These are phyloP conservation scores for Mrakia frigida DNA, from an alignment of 768 basidiomycete genomes.

Conservation along the genomic window DNA sequence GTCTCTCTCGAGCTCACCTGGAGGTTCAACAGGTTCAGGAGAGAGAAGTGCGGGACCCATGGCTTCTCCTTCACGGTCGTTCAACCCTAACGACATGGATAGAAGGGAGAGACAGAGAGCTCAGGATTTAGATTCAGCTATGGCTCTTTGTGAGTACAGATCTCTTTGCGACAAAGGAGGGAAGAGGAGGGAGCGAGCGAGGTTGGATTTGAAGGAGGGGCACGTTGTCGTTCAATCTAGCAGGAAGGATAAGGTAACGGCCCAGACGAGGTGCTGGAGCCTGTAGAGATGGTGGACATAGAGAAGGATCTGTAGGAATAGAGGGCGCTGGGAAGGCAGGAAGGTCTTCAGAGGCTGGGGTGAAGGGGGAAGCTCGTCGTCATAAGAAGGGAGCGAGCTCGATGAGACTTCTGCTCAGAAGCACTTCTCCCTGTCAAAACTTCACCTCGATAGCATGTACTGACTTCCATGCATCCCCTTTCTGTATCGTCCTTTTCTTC, in stretches of 20 bases:
- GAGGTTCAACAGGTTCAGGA: neutral
- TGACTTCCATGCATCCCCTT: neutral
- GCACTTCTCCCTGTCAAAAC: neutral
- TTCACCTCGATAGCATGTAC: neutral
- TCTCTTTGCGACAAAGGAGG: neutral
- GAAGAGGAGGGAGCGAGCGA: neutral
- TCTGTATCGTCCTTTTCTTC: slow-evolving; percentile 33
- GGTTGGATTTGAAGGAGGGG: neutral
- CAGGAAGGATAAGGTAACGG: neutral
- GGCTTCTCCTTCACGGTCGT: neutral
- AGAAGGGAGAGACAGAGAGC: slow-evolving; percentile 80
- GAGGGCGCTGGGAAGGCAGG: neutral
- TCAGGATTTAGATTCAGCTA: slow-evolving; percentile 77
- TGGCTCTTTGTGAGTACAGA: slow-evolving; percentile 53
- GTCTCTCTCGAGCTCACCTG: neutral
- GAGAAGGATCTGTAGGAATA: neutral
- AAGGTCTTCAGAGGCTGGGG: no score
- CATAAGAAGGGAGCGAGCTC: neutral
- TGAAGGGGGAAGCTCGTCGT: neutral
- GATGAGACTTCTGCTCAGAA: neutral
- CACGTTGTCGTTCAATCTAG: neutral
- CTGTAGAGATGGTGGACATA: neutral
- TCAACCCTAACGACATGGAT: slow-evolving; percentile 62
- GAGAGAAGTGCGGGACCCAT: neutral
- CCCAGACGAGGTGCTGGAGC: neutral